phyloP scores from a whole-genome alignment of 139 green algal species.

The Trebouxia sp. region DNA sequence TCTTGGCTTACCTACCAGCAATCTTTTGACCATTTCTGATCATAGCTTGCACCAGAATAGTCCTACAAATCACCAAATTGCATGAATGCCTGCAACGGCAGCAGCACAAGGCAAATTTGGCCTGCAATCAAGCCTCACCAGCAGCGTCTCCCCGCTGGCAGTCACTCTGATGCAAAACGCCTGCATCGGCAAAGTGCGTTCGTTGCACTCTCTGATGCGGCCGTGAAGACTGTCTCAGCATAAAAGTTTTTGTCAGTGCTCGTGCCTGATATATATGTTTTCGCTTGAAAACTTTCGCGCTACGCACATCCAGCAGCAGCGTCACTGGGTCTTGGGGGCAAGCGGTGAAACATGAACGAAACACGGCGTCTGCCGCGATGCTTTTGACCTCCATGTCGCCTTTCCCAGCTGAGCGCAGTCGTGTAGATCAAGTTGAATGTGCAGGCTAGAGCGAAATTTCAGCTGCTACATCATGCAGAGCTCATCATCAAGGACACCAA shows the following conservation, averaged over 20 bases:
- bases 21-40: conserved; percentile 44
- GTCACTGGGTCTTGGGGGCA: conserved; percentile 56
- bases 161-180: conserved; percentile 59
- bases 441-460: too few species aligned
- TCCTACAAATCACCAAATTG: conserved; percentile 39
- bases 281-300: conserved; percentile 59
- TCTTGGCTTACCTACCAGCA: conserved; percentile 42
- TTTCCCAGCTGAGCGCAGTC: too few species aligned
- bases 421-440: too few species aligned
- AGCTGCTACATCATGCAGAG: too few species aligned
- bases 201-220: too few species aligned
- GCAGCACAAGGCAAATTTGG: background rate
- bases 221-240: too few species aligned
- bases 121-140: conserved; percentile 37
- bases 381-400: conserved; percentile 52
- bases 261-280: conserved; percentile 43
- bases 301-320: conserved; percentile 59
- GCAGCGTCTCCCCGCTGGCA: conserved; percentile 55
- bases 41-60: conserved; percentile 49
- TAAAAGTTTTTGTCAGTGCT: too few species aligned
- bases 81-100: background rate
- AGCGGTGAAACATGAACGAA: conserved; percentile 54
- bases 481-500: too few species aligned
- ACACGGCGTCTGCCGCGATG: conserved; percentile 50
- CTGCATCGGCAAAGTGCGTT: background rate